These are phyloP conservation scores for Peronospora farinosa DNA, from an alignment of 352 stramenopile species.

Conservation along the genomic window DNA sequence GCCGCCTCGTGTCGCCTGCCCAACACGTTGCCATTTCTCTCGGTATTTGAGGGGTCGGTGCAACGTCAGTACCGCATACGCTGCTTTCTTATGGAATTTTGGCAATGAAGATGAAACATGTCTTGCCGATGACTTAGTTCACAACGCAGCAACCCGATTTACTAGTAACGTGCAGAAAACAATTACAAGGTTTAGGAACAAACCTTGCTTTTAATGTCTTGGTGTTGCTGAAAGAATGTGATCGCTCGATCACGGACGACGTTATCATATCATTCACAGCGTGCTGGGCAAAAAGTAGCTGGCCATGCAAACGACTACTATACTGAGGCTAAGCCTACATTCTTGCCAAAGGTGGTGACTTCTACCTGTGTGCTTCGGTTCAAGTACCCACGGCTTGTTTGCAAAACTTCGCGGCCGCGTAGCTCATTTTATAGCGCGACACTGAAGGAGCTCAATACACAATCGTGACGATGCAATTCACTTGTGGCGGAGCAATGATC, in stretches of 20 bases:
- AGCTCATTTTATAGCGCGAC: neutral
- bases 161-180: neutral
- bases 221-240: no score
- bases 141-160: neutral
- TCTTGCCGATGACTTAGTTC: neutral
- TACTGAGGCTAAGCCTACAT: no score
- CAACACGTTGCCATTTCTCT: conserved; percentile 22
- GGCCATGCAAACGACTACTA: no score
- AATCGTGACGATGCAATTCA: conserved; percentile 1
- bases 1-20: conserved; percentile 5
- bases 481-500: neutral
- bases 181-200: no score
- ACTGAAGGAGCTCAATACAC: neutral
- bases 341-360: neutral
- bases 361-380: neutral
- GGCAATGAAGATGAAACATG: conserved; percentile 1
- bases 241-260: no score
- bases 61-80: no score
- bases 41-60: neutral
- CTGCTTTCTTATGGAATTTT: no score
- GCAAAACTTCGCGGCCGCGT: neutral
- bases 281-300: no score
- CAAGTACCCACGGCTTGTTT: neutral
- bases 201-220: neutral
- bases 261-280: no score